Conservation (phyloP, 306 rosid species). For the Bauhinia variegata region DNA sequence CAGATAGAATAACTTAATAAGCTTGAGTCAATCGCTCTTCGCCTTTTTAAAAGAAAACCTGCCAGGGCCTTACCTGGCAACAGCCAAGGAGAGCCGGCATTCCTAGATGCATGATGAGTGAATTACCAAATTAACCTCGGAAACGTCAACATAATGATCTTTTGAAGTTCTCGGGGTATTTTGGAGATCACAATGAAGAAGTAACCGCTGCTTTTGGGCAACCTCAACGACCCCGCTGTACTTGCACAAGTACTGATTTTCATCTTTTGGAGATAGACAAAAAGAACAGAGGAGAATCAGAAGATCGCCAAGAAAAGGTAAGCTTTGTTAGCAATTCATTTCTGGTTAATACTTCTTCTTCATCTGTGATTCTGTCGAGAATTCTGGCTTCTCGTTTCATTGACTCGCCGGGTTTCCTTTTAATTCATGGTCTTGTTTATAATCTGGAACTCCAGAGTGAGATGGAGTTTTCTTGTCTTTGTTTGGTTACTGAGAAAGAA, state of each 20-base stretch:
- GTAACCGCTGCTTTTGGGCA: constrained; percentile 35
- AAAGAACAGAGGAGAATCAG: neutral
- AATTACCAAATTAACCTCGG: constrained; percentile 25
- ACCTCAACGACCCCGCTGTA: constrained; percentile 25
- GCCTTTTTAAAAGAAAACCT: too few relatives aligned
- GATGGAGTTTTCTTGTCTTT: neutral
- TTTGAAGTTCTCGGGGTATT: neutral
- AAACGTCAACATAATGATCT: neutral
- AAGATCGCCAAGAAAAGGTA: constrained; percentile 15
- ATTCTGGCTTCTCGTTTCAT: neutral
- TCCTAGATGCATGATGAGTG: neutral
- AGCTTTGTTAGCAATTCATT: neutral
- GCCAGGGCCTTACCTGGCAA: too few relatives aligned
- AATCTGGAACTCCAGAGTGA: constrained; percentile 14
- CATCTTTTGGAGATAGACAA: constrained; percentile 12
- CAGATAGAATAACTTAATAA: too few relatives aligned
- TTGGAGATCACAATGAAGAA: neutral
- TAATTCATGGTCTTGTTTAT: neutral
- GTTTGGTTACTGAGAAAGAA: neutral
- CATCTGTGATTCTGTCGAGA: constrained; percentile 2
- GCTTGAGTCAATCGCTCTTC: too few relatives aligned
- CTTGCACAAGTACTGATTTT: constrained; percentile 9
- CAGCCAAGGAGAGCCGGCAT: neutral
- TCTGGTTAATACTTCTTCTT: constrained; percentile 15
- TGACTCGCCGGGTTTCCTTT: neutral